Percentiles rank a stretch among this genome's conserved stretches.
Evolutionary conservation across 2,329 filamentous ascomycete species (phyloP).

Genomic region (Fusarium cicatricum): DNA sequence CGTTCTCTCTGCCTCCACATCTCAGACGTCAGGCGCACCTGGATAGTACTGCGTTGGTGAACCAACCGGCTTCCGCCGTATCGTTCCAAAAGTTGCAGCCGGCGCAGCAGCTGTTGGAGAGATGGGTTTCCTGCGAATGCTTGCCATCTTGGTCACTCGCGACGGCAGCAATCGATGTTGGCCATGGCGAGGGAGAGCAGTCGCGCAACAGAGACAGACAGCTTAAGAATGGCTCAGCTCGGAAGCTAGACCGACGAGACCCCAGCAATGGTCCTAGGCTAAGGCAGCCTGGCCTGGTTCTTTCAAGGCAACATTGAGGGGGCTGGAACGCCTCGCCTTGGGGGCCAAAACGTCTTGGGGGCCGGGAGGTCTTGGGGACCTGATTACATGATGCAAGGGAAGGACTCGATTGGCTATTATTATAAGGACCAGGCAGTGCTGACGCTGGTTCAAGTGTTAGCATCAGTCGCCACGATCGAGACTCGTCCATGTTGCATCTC

Average conservation of each 20-base stretch:
- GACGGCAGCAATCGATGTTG: not conserved
- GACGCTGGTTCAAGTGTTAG: not conserved
- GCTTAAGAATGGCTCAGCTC: slow-evolving; percentile 15
- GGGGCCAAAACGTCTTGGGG: too few species aligned
- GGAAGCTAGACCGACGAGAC: slow-evolving; percentile 1
- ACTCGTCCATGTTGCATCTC: not conserved
- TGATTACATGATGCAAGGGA: slow-evolving; percentile 6
- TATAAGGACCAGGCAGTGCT: slow-evolving; percentile 22
- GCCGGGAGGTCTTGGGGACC: not conserved
- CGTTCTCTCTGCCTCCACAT: not conserved
- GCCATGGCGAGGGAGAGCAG: not conserved
- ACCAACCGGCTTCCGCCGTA: slow-evolving; percentile 4
- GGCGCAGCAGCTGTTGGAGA: not conserved
- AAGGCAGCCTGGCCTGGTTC: too few species aligned
- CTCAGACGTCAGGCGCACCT: slow-evolving; percentile 17
- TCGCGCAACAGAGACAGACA: slow-evolving; percentile 1
- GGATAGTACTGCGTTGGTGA: slow-evolving; percentile 13
- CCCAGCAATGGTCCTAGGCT: too few species aligned
- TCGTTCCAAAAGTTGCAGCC: not conserved
- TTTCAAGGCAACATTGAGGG: too few species aligned
- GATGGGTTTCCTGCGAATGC: not conserved
- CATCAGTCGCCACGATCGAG: slow-evolving; percentile 1
- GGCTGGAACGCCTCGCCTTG: too few species aligned
- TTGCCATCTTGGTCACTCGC: slow-evolving; percentile 1
- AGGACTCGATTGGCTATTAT: slow-evolving; percentile 23